phyloP scores from a whole-genome alignment of 345 rosid species.

The Euphorbia pulcherrima region DNA sequence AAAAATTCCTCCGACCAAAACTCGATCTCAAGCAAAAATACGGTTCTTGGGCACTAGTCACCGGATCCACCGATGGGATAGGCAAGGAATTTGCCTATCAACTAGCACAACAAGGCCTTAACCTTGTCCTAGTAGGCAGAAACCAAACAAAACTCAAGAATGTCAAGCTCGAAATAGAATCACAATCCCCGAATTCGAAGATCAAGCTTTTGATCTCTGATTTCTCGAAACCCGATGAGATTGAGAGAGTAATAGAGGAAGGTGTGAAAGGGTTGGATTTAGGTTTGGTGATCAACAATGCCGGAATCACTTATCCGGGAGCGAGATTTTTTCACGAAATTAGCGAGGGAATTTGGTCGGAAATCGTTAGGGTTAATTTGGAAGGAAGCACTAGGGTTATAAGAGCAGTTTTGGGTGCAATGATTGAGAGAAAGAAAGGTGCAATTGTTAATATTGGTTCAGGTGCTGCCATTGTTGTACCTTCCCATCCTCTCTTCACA shows the following conservation, averaged over 20 bases:
- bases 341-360: conserved; percentile 61
- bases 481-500: conserved; percentile 89
- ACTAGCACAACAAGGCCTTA: conserved; percentile 58
- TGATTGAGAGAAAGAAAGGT: conserved; percentile 65
- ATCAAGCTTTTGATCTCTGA: conserved; percentile 50
- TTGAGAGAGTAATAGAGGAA: conserved; percentile 33
- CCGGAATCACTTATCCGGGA: conserved; percentile 68
- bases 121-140: conserved; percentile 65
- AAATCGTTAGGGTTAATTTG: conserved; percentile 61
- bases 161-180: conserved; percentile 41
- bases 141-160: conserved; percentile 43
- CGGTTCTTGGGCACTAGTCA: conserved; percentile 86
- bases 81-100: conserved; percentile 70
- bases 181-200: conserved; percentile 31
- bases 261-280: conserved; percentile 51
- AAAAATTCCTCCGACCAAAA: conserved; percentile 39
- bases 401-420: conserved; percentile 51
- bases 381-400: conserved; percentile 57
- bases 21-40: conserved; percentile 44
- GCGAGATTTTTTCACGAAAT: conserved; percentile 85
- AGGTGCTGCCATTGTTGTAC: conserved; percentile 74
- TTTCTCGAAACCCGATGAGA: conserved; percentile 37
- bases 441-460: conserved; percentile 82
- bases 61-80: conserved; percentile 85
- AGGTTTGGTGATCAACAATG: conserved; percentile 76